Conservation (phyloP, 2,329 filamentous ascomycete genomes). For the Pseudodiploospora longispora region DNA sequence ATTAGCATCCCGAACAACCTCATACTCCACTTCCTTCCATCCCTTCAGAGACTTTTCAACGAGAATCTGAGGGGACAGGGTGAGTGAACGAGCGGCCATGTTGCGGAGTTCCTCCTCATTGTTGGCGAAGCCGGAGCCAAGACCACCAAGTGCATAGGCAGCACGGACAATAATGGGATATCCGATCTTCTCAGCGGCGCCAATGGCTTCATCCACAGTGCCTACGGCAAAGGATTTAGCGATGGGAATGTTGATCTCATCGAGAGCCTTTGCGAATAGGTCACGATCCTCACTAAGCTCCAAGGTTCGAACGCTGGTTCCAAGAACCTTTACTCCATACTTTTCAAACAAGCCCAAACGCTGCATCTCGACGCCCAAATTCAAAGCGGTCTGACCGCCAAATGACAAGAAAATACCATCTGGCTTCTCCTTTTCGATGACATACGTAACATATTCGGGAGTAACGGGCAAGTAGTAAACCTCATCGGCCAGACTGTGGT, state of each 20-base stretch:
- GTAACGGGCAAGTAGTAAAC: slow-evolving; percentile 98
- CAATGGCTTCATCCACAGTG: slow-evolving; percentile 85
- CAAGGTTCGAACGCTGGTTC: slow-evolving; percentile 88
- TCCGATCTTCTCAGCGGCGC: slow-evolving; percentile 77
- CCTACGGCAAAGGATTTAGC: slow-evolving; percentile 90
- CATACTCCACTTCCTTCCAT: slow-evolving; percentile 99
- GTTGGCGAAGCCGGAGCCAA: slow-evolving; percentile 92
- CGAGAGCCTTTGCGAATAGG: slow-evolving; percentile 87
- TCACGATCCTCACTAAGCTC: slow-evolving; percentile 95
- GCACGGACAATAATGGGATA: slow-evolving; percentile 98
- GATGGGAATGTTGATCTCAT: slow-evolving; percentile 96
- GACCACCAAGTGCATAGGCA: slow-evolving; percentile 89
- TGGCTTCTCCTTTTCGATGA: slow-evolving; percentile 91
- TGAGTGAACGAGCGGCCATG: slow-evolving; percentile 85
- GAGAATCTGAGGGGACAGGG: slow-evolving; percentile 89
- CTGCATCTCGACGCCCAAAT: slow-evolving; percentile 95
- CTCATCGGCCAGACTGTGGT: slow-evolving; percentile 91
- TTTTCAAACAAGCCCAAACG: slow-evolving; percentile 91
- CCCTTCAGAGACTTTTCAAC: slow-evolving; percentile 98
- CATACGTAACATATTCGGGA: slow-evolving; percentile 93
- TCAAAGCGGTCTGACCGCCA: slow-evolving; percentile 93
- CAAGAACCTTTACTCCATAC: slow-evolving; percentile 90
- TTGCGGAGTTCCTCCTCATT: slow-evolving; percentile 91
- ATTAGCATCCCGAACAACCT: slow-evolving; percentile 91
- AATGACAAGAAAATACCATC: slow-evolving; percentile 98